phyloP scores from a whole-genome alignment of 768 basidiomycete species.

The Collybia sordida region DNA sequence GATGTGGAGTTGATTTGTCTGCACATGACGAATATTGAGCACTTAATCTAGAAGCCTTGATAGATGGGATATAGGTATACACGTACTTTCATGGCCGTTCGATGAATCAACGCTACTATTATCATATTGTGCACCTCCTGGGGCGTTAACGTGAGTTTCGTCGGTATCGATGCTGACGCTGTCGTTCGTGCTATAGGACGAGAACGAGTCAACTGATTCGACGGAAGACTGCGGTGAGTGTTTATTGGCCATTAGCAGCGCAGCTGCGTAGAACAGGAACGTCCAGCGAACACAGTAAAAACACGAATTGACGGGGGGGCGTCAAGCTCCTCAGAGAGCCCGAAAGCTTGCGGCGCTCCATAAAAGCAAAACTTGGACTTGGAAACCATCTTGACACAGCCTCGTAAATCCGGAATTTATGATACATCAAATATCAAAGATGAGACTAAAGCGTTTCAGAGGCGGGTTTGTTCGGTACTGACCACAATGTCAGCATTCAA shows the following conservation, averaged over 20 bases:
- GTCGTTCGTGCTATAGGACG: conserved; percentile 12
- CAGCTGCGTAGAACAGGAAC: conserved; percentile 23
- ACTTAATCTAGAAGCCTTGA: neutral
- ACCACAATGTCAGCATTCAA: too few relatives aligned
- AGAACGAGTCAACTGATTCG: conserved; percentile 25
- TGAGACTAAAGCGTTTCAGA: conserved; percentile 1
- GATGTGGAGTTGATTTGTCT: neutral
- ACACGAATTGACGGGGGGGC: conserved; percentile 15
- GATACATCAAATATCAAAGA: conserved; percentile 19
- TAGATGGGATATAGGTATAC: neutral
- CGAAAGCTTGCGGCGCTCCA: conserved; percentile 6
- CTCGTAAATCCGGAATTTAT: conserved; percentile 11
- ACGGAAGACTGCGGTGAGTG: conserved; percentile 23
- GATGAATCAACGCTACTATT: conserved; percentile 18
- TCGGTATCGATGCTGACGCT: conserved; percentile 15
- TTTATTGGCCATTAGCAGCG: conserved; percentile 21
- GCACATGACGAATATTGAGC: neutral
- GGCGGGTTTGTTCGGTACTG: too few relatives aligned
- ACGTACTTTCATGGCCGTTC: conserved; percentile 17
- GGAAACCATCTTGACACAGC: conserved; percentile 19
- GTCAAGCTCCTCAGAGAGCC: conserved; percentile 20
- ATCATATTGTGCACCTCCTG: conserved; percentile 18
- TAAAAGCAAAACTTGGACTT: conserved; percentile 19
- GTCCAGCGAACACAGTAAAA: conserved; percentile 20
- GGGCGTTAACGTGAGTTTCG: conserved; percentile 17